phyloP scores from a whole-genome alignment of 768 basidiomycete genomes.

The Pleurotus giganteus region DNA sequence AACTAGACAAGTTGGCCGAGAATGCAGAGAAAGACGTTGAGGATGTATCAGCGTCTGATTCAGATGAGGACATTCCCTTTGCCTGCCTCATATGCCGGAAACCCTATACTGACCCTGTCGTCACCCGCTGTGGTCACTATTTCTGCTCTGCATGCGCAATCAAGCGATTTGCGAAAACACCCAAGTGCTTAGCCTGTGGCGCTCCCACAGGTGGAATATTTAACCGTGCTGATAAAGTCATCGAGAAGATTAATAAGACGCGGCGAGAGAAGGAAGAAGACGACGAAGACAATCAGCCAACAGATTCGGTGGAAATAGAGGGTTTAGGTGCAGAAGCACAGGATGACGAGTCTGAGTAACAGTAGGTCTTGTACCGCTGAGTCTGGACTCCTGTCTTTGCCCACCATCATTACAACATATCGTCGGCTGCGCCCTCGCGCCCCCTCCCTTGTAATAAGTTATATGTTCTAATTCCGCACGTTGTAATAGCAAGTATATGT shows the following conservation, averaged over 20 bases:
- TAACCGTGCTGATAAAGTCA: conserved; percentile 91
- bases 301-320: conserved; percentile 55
- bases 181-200: conserved; percentile 94
- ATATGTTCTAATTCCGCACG: conserved; percentile 10
- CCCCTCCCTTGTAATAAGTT: not conserved
- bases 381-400: not conserved
- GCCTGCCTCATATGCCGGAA: conserved; percentile 98
- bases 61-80: conserved; percentile 89
- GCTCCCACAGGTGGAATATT: conserved; percentile 94
- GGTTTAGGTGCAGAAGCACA: conserved; percentile 39
- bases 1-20: conserved; percentile 90
- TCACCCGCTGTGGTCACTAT: conserved; percentile 96
- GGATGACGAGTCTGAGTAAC: conserved; percentile 27
- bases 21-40: conserved; percentile 62
- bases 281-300: conserved; percentile 42
- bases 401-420: not conserved
- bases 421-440: not conserved
- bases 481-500: conserved; percentile 21
- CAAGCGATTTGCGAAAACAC: conserved; percentile 90
- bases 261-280: conserved; percentile 54
- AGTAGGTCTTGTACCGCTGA: not conserved
- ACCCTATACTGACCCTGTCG: conserved; percentile 91
- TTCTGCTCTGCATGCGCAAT: conserved; percentile 96
- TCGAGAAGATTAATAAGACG: conserved; percentile 82
- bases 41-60: conserved; percentile 64